phyloP scores from a whole-genome alignment of 2,329 filamentous ascomycete species.

The Neophaeococcomyces mojaviensis region DNA sequence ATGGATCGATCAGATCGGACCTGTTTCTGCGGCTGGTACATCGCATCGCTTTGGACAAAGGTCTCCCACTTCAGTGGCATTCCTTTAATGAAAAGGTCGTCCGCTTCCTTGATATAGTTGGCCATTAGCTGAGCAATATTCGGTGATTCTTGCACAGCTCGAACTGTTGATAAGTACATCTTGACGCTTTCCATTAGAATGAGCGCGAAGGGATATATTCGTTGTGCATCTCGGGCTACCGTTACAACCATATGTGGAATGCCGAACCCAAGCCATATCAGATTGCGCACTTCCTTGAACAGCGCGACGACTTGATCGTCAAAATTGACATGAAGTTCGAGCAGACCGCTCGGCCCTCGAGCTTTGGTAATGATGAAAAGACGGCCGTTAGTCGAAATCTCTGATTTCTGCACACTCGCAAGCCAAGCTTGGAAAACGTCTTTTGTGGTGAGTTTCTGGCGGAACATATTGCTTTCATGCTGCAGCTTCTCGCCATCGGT shows the following conservation, averaged over 20 bases:
- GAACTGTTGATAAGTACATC: constrained; percentile 80
- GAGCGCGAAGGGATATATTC: constrained; percentile 95
- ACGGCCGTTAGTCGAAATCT: constrained; percentile 84
- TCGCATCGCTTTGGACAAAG: constrained; percentile 92
- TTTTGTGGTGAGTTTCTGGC: constrained; percentile 88
- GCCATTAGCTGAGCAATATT: constrained; percentile 81
- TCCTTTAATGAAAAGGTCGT: constrained; percentile 74
- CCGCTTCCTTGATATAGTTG: constrained; percentile 86
- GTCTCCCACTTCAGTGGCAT: constrained; percentile 93
- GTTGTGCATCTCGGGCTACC: constrained; percentile 96
- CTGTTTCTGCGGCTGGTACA: constrained; percentile 63
- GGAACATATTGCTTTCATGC: constrained; percentile 84
- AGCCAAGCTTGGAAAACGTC: constrained; percentile 96
- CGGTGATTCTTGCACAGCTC: constrained; percentile 75
- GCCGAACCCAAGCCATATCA: constrained; percentile 89
- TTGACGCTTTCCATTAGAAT: constrained; percentile 98
- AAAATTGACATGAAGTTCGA: constrained; percentile 92
- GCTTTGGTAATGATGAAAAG: constrained; percentile 86
- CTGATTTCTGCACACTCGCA: constrained; percentile 76
- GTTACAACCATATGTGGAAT: constrained; percentile 92
- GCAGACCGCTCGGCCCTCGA: constrained; percentile 76
- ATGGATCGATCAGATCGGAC: constrained; percentile 47
- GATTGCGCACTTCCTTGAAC: constrained; percentile 96
- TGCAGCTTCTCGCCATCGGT: constrained; percentile 91
- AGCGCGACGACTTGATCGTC: constrained; percentile 93